A percentile compares a stretch with the other conserved stretches of the same genome.
phyloP scores from a whole-genome alignment of 805 yeast species.

The Lipomyces sp. region DNA sequence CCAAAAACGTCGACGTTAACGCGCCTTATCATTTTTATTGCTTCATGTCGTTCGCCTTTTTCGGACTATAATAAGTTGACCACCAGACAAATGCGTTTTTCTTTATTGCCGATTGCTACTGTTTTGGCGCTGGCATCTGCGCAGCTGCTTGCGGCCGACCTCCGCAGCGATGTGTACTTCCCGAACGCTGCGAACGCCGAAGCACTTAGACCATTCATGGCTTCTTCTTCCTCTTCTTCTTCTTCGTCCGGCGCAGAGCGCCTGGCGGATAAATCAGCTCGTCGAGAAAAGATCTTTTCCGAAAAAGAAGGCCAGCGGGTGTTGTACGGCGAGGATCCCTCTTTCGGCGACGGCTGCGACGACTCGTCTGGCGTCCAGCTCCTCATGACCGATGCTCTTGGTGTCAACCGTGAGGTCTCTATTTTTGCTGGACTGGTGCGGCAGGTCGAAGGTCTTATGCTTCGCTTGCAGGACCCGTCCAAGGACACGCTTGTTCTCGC shows the following conservation, averaged over 20 bases:
- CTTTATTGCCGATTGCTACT: not conserved
- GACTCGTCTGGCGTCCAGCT: slow-evolving; percentile 29
- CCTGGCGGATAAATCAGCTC: slow-evolving; percentile 5
- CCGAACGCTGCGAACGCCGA: slow-evolving; percentile 15
- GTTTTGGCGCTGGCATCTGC: slow-evolving; percentile 13
- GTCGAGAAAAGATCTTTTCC: not conserved
- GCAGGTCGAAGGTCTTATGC: slow-evolving; percentile 49
- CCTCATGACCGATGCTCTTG: slow-evolving; percentile 42
- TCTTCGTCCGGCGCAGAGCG: slow-evolving; percentile 5
- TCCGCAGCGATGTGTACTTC: slow-evolving; percentile 14
- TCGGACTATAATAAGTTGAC: too few species aligned
- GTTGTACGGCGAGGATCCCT: slow-evolving; percentile 20
- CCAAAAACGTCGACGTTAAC: too few species aligned
- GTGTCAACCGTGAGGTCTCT: slow-evolving; percentile 46
- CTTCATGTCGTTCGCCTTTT: too few species aligned
- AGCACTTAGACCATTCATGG: slow-evolving; percentile 20
- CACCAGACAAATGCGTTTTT: slow-evolving; percentile 13
- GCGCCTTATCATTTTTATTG: too few species aligned
- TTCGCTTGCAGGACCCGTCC: slow-evolving; percentile 47
- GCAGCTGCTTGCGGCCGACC: slow-evolving; percentile 19
- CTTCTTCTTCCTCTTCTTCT: not conserved
- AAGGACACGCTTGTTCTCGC: slow-evolving; percentile 58
- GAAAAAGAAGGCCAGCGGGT: slow-evolving; percentile 12
- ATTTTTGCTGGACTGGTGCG: slow-evolving; percentile 71
- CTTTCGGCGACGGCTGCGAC: slow-evolving; percentile 4